phyloP scores from a whole-genome alignment of 2,329 filamentous ascomycete species.

The Nemania sp. region DNA sequence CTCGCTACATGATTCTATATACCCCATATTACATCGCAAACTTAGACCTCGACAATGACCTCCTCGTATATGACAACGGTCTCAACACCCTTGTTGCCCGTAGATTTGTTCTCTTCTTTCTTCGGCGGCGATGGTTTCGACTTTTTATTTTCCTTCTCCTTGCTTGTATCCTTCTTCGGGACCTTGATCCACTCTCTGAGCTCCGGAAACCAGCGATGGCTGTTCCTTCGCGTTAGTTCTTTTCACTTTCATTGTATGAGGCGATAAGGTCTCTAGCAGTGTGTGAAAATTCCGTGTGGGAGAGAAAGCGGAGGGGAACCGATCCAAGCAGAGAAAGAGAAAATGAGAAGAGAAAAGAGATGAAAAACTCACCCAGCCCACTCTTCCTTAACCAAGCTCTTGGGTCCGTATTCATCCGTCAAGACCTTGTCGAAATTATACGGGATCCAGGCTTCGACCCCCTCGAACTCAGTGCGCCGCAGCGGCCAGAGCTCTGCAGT shows the following conservation, averaged over 20 bases:
- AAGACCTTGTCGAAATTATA: constrained; percentile 69
- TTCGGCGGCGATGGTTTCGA: constrained; percentile 1
- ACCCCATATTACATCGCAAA: background rate
- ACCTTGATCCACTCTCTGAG: constrained; percentile 62
- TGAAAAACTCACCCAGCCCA: constrained; percentile 60
- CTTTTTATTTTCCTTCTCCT: constrained; percentile 14
- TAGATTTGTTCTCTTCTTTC: constrained; percentile 6
- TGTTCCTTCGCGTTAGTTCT: constrained; percentile 35
- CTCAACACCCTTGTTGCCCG: constrained; percentile 19
- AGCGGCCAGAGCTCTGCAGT: constrained; percentile 76
- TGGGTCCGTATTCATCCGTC: constrained; percentile 66
- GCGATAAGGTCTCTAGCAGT: no score
- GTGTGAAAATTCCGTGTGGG: background rate
- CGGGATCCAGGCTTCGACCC: constrained; percentile 69
- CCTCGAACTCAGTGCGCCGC: constrained; percentile 74
- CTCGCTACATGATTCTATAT: no score
- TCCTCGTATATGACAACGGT: constrained; percentile 33
- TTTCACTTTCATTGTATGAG: background rate
- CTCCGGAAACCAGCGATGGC: constrained; percentile 63
- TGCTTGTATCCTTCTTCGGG: constrained; percentile 32
- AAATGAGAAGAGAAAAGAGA: background rate
- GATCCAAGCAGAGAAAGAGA: background rate
- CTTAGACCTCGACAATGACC: constrained; percentile 29
- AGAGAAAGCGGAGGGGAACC: background rate
- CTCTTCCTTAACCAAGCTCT: constrained; percentile 61